These are phyloP conservation scores for Endotrypanum monterogeii DNA, from an alignment of 208 protist genomes.

Conservation along the genomic window DNA sequence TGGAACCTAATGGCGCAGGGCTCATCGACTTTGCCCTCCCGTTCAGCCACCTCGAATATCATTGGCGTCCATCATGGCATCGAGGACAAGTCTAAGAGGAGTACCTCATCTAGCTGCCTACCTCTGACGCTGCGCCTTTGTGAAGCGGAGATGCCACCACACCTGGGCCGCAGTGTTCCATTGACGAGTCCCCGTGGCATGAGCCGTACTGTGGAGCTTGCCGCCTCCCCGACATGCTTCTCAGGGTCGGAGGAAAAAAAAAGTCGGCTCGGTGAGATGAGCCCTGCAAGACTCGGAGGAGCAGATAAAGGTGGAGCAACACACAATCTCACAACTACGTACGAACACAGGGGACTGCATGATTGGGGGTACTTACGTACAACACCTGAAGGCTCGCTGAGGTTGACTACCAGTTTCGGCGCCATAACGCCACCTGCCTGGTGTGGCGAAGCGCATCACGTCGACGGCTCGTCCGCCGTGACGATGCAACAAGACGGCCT, in stretches of 20 bases:
- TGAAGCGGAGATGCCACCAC: not conserved
- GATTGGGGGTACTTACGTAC: conserved; percentile 1
- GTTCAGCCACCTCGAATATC: not conserved
- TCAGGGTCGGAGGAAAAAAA: not conserved
- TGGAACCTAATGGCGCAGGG: not conserved
- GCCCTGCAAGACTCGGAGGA: not conserved
- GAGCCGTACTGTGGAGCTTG: not conserved
- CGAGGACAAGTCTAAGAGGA: not conserved
- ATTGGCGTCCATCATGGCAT: not conserved
- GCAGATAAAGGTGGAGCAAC: not conserved
- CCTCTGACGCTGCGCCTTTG: not conserved
- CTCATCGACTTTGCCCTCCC: not conserved
- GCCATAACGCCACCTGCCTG: not conserved
- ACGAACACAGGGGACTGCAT: not conserved
- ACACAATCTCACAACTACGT: not conserved
- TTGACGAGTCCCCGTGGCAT: not conserved
- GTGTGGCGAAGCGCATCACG: not conserved
- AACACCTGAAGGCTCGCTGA: conserved; percentile 1
- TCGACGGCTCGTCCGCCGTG: conserved; percentile 1
- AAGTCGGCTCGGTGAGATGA: not conserved
- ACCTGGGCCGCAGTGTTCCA: not conserved
- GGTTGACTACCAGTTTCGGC: not conserved
- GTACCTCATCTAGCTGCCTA: not conserved
- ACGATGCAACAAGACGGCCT: conserved; percentile 5
- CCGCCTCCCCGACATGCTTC: not conserved